These are phyloP conservation scores for Pontederia crassipes DNA, from an alignment of 176 grass and related monocot genomes.

Conservation along the genomic window DNA sequence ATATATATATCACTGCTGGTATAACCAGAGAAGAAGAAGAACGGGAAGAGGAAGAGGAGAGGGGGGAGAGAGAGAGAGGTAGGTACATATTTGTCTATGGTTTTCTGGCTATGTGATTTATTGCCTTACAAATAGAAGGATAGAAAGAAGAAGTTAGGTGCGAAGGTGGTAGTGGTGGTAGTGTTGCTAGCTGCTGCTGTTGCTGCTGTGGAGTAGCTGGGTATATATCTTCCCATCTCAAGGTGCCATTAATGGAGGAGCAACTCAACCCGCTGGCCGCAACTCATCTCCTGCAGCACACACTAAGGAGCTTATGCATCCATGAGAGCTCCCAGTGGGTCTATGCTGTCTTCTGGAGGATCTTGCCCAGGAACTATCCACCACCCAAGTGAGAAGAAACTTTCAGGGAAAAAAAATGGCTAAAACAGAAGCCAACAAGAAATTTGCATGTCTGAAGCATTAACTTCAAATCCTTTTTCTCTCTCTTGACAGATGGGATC, in stretches of 20 bases:
- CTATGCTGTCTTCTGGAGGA: slow-evolving; percentile 23
- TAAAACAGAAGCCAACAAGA: not conserved
- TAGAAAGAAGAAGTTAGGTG: not conserved
- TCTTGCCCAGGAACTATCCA: slow-evolving; percentile 18
- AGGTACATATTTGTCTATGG: slow-evolving; percentile 5
- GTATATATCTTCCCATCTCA: not conserved
- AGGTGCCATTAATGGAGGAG: slow-evolving; percentile 7
- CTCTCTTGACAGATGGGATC: slow-evolving; percentile 73
- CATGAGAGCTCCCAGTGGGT: slow-evolving; percentile 14
- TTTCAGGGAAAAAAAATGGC: not conserved
- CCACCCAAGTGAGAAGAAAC: slow-evolving; percentile 7
- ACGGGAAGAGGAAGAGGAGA: not conserved
- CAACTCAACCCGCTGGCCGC: slow-evolving; percentile 12
- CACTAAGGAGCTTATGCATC: slow-evolving; percentile 15
- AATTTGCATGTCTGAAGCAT: not conserved
- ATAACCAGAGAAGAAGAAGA: no score
- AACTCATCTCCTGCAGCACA: slow-evolving; percentile 16
- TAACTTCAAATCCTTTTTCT: slow-evolving; percentile 2
- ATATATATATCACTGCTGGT: no score
- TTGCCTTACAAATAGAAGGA: not conserved
- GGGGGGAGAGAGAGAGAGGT: slow-evolving; percentile 11
- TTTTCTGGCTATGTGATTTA: not conserved
- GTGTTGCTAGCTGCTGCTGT: not conserved
- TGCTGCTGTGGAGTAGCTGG: not conserved
- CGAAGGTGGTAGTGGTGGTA: no score